Base-by-base conservation (phyloP, 202 grass and related monocot genomes). In the Cymbopogon flexuosus region DNA sequence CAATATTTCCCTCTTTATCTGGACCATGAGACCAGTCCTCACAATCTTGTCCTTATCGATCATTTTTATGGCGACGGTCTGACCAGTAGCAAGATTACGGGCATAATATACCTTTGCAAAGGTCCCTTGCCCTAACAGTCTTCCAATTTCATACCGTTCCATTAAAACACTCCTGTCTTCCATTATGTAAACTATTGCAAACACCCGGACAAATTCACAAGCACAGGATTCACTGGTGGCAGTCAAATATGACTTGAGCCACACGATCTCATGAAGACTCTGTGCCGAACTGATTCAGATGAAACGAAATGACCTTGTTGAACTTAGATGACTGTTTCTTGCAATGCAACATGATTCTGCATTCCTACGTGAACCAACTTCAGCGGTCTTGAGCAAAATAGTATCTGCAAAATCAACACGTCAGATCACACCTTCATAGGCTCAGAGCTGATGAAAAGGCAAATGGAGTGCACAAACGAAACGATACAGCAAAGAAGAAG, bases 101-200 rank as follows among this genome's bases (percentile, higher is more conserved):
- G 88, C 88, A 74, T 93, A 97, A 43, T 91, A 93, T 47, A 93
- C 90, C 84, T 91, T 97, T 8, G 82, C 90, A 81, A 97, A 93
- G 45, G 80, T 93, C 59, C 88, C 88, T 79, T 97, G 91, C 23
- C 91, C 93, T 41, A 97, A 52, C 7, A 82, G 65, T 56, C 87
- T 97, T 62, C 93, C 87, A 16, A 97, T 76, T 74, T 93, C 93
- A 82, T 88, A 93, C 16, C 83, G 88, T 65, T 80, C 39, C 79
- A 91, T 89, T 77, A 97, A 39, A 74, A 93, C 64, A 41, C 34
- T 89, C 59, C 86, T 89, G 70, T 90, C 84, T 47, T 90, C 81
- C 92, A 83, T 92, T 73, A 34, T 68, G 64, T 58, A 63, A 43
- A 43, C 9, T 42, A 42, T 11, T 42, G 41, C 3, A 43, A 65